A percentile compares a stretch with the other conserved stretches of the same genome.
Evolutionary conservation across 192 early-diverging fungal genomes (phyloP).

Genomic region (Coemansia sp.): DNA sequence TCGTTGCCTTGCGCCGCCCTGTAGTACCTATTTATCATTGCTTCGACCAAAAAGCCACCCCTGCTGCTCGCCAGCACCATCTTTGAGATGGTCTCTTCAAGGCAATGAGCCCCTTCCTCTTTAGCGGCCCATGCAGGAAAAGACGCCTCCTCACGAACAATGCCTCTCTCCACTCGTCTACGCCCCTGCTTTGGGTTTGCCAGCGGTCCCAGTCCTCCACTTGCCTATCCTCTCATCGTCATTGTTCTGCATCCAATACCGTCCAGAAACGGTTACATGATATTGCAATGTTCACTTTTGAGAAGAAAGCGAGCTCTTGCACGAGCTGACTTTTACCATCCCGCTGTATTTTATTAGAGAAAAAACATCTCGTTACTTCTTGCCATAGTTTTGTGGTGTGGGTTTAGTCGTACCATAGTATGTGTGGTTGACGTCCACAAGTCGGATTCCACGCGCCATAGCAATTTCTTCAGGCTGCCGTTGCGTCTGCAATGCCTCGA

Average conservation of each 20-base stretch:
- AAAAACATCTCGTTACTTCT: background rate
- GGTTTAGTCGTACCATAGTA: constrained; percentile 72
- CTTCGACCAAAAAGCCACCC: too few species aligned
- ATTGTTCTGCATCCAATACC: background rate
- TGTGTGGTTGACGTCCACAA: constrained; percentile 85
- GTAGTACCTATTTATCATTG: too few species aligned
- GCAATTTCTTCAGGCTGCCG: constrained; percentile 85
- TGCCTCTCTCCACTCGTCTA: background rate
- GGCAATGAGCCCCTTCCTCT: background rate
- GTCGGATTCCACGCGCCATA: constrained; percentile 76
- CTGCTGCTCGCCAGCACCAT: too few species aligned
- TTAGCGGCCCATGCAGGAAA: background rate
- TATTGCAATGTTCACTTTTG: background rate
- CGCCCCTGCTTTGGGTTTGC: background rate
- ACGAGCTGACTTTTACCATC: background rate
- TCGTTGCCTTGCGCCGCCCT: too few species aligned
- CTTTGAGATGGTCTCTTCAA: too few species aligned
- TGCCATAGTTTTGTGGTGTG: background rate
- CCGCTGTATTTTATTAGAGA: background rate
- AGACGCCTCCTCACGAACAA: background rate
- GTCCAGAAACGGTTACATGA: background rate
- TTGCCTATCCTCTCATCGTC: background rate
- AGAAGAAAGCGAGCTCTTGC: background rate
- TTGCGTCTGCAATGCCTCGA: constrained; percentile 83
- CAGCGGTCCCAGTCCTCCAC: background rate